Conservation (phyloP, 23 red algal genomes). For the Gracilaria vermiculophylla region DNA sequence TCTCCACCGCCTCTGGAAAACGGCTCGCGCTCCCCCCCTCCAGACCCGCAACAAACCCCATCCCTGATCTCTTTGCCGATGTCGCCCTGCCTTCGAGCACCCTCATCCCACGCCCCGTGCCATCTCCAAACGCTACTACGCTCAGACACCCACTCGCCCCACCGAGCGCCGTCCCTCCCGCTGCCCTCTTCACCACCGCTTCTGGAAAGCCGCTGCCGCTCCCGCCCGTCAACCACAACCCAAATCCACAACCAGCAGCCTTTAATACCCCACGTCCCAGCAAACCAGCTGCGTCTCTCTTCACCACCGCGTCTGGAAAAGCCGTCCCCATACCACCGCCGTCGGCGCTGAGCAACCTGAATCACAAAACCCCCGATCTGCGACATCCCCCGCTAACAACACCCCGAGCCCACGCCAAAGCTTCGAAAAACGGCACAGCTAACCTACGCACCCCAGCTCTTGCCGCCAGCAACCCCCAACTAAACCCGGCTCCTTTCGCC, state of each 20-base stretch:
- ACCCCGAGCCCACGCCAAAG: neutral
- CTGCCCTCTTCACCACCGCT: neutral
- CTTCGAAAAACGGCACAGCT: neutral
- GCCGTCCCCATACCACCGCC: neutral
- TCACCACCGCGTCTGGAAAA: constrained; percentile 42
- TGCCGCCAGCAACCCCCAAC: neutral
- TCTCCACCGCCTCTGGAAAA: neutral
- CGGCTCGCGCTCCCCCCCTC: neutral
- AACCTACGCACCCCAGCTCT: neutral
- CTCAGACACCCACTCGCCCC: no score
- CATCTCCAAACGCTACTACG: neutral
- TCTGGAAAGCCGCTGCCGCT: constrained; percentile 11
- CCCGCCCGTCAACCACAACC: neutral
- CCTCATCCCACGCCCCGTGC: neutral
- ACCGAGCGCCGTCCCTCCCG: neutral
- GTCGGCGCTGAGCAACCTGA: neutral
- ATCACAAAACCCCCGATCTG: neutral
- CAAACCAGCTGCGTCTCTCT: neutral
- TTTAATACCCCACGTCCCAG: neutral
- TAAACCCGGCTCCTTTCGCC: neutral
- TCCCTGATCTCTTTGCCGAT: neutral
- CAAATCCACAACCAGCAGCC: neutral
- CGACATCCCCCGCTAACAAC: neutral
- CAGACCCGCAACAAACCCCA: neutral
- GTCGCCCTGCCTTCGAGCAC: neutral